Conservation (phyloP, 1,284 basidiomycete species). For the Rhodotorula sp. region DNA sequence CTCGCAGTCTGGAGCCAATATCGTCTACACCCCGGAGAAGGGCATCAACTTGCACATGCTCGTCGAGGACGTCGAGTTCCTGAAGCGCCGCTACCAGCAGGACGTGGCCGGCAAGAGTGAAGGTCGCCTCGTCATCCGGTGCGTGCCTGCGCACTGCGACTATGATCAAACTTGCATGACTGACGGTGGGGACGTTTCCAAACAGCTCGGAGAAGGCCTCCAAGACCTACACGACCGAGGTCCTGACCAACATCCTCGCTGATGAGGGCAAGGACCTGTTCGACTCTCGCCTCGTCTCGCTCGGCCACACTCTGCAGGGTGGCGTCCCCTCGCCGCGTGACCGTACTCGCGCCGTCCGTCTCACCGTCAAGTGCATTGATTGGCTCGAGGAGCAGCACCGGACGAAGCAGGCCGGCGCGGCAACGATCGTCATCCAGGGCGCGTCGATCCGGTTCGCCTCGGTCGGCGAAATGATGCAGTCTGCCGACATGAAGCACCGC, state of each 20-base stretch:
- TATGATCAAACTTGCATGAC: no score
- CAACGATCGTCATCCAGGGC: constrained; percentile 85
- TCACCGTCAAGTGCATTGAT: constrained; percentile 87
- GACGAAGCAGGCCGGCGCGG: constrained; percentile 58
- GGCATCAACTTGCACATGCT: constrained; percentile 82
- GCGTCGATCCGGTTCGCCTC: constrained; percentile 76
- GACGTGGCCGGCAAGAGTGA: constrained; percentile 87
- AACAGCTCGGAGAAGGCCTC: constrained; percentile 81
- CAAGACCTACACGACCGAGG: constrained; percentile 82
- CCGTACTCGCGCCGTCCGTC: constrained; percentile 82
- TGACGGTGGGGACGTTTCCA: no score
- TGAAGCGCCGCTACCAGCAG: constrained; percentile 79
- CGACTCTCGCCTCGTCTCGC: constrained; percentile 86
- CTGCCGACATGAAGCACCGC: constrained; percentile 87
- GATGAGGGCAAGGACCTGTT: constrained; percentile 91
- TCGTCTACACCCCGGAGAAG: constrained; percentile 91
- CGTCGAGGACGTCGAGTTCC: constrained; percentile 80
- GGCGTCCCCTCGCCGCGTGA: constrained; percentile 92
- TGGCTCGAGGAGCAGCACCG: constrained; percentile 81
- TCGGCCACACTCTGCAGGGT: constrained; percentile 95
- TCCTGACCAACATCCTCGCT: constrained; percentile 89
- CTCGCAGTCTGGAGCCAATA: constrained; percentile 78
- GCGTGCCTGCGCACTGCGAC: constrained; percentile 42
- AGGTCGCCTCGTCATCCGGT: constrained; percentile 88
- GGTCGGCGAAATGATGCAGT: constrained; percentile 74